Evolutionary conservation across 169 alveolate genomes (phyloP), one percentile per base, ranked within the genome.

Genomic region (Cryptosporidium andersoni): DNA sequence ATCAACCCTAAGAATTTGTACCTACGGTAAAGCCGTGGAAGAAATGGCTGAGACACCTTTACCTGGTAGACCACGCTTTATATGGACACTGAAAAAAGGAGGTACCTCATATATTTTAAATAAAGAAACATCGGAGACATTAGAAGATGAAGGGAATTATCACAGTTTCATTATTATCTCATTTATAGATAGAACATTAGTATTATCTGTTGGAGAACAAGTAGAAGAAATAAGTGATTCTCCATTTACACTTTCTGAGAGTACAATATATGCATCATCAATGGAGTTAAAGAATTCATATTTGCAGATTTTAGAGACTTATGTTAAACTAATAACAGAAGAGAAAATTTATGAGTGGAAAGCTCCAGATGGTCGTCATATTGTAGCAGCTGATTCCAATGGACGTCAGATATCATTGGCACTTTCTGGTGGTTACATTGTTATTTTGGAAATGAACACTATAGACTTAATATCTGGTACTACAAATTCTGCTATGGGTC

Each of bases 41-140:
- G 98, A 97, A 91, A 88, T 97, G 88, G 99, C 99, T 3, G 96
- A 89, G 74, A 92, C 95, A 63, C 97, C 94, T 81, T 93, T 98
- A 63, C 99, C 99, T 4, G 98, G 97, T 0, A 92, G 94, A 56
- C 99, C 99, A 9, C 89, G 94, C 58, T 97, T 96, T 43, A 96
- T 98, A 25, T 97, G 98, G 98, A 93, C 99, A 6, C 58, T 97
- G 45, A 96, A 95, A 82, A 92, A 92, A 66, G 91, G 91, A n/a
- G 12, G 34, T 12, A 40, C 82, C 16, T 62, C 49, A 5, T 25
- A 4, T 5, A 37, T n/a, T n/a, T 64, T 56, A 1, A 37, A 7
- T 37, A 45, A 67, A 37, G 82, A 25, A 9, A 40, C 37, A 63
- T 34, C 67, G 7, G 47, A 48, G 12, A 14, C 12, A 16, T 14